Percentiles rank a stretch among this genome's conserved stretches.
Conservation (phyloP, 2,329 filamentous ascomycete genomes). For the Claviceps fusiformis region DNA sequence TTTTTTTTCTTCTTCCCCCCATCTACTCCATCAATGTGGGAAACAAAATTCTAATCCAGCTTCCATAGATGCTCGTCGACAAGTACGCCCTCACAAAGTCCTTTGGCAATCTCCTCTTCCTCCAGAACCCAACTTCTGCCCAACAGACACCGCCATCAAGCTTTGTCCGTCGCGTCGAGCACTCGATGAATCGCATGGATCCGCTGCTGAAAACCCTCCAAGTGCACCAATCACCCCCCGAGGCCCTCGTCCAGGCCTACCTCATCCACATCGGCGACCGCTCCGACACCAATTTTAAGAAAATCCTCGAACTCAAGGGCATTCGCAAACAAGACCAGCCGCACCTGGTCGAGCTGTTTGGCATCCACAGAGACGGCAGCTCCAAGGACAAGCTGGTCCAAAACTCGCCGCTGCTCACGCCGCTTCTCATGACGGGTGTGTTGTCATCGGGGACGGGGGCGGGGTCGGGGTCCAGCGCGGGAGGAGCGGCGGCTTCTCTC, state of each 20-base stretch:
- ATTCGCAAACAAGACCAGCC: constrained; percentile 72
- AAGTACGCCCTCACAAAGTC: constrained; percentile 80
- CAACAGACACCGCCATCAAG: constrained; percentile 34
- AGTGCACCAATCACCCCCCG: constrained; percentile 78
- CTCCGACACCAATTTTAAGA: constrained; percentile 88
- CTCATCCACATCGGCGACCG: constrained; percentile 92
- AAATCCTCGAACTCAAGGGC: constrained; percentile 91
- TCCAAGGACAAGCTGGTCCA: constrained; percentile 56
- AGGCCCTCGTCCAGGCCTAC: constrained; percentile 92
- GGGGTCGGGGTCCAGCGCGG: constrained; percentile 23
- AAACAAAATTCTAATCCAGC: not conserved
- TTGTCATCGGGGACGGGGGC: constrained; percentile 16
- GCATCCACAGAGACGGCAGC: constrained; percentile 63
- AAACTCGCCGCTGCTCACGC: constrained; percentile 56
- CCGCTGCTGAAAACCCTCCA: constrained; percentile 92
- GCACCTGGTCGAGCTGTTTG: constrained; percentile 75
- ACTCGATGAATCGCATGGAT: constrained; percentile 75
- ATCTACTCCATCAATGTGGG: not conserved
- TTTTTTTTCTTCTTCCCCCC: not conserved
- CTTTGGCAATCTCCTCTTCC: constrained; percentile 55
- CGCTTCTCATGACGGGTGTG: constrained; percentile 39
- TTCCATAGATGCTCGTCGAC: constrained; percentile 73
- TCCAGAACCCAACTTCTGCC: constrained; percentile 36
- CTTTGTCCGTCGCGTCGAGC: constrained; percentile 77
- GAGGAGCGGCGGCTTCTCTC: constrained; percentile 18